Evolutionary conservation across 1,284 basidiomycete genomes (phyloP), one percentile per base, ranked within the genome.

Genomic region (Schizophyllum amplum): DNA sequence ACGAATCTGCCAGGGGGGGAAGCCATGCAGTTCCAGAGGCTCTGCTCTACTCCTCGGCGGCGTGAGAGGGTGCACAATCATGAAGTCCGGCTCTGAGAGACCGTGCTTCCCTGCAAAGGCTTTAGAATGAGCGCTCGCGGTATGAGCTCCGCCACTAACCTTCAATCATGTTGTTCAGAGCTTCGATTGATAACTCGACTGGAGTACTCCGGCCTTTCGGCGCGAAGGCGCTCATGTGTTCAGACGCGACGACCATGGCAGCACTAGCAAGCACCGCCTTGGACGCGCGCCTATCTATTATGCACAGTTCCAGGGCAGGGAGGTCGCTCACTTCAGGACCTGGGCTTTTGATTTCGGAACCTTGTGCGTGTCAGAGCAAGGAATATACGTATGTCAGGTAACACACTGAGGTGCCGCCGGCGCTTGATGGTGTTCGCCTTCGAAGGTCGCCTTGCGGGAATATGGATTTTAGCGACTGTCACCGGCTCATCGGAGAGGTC

Each of bases 1-100:
- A 57, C 83, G 75, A 9, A 84, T 79, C 61, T 90, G 87, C 88
- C 88, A 91, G 23, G 89, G 88, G 23, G 89, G 88, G 61, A 86
- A 90, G 1, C 84, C 85, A 61, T 86, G 71, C 11, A 90, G 71
- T 66, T 90, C 86, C 53, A 84, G 67, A 1, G 84, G 80, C 24
- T 72, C 65, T 52, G 66, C 68, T 54, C 71, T 67, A 49, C 67
- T 66, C 52, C 63, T 68, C 33, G 70, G 65, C 9, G 73, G 71
- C 47, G 71, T 70, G 33, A 85, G 61, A 52, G 80, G 72, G 64
- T 90, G 86, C 15, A 90, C 74, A 62, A 91, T 82, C 76, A 88
- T 81, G 54, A 91, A 78, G 63, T 91, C 86, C 21, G 87, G 85
- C n/a, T 83, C 71, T 20, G 81, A 75, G 53, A 87, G 74, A 24